Evolutionary conservation across 768 basidiomycete genomes (phyloP).

Genomic region (Psilocybe cubensis): DNA sequence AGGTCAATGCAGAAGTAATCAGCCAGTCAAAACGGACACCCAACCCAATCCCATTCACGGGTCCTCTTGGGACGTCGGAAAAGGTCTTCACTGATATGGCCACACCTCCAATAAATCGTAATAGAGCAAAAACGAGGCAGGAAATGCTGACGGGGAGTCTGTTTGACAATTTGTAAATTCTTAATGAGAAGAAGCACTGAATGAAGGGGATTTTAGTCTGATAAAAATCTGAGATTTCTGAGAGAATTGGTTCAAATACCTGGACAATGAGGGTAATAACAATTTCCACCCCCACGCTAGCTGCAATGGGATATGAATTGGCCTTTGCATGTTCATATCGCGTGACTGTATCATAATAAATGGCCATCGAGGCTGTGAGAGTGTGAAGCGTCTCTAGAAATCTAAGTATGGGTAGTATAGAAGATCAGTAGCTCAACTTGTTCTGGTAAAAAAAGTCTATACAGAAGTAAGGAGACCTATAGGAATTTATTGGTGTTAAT

Average conservation of each 20-base stretch:
- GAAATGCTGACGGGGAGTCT: not conserved
- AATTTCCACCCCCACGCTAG: slow-evolving; percentile 11
- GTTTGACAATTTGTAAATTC: slow-evolving; percentile 12
- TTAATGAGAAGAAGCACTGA: slow-evolving; percentile 16
- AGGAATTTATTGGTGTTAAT: not conserved
- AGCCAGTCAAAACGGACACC: slow-evolving; percentile 12
- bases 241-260: slow-evolving; percentile 1
- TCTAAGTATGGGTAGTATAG: no score
- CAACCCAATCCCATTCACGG: slow-evolving; percentile 7
- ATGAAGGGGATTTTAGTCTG: not conserved
- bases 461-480: slow-evolving; percentile 8
- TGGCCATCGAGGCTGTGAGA: slow-evolving; percentile 9
- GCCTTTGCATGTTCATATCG: slow-evolving; percentile 9
- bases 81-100: slow-evolving; percentile 9
- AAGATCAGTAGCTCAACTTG: no score
- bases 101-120: slow-evolving; percentile 11
- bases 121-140: slow-evolving; percentile 1
- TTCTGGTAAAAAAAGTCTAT: not conserved
- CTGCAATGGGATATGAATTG: slow-evolving; percentile 19
- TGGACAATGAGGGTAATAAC: slow-evolving; percentile 19
- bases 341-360: slow-evolving; percentile 22
- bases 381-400: slow-evolving; percentile 18
- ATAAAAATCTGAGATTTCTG: not conserved
- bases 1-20: slow-evolving; percentile 9
- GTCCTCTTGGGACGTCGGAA: slow-evolving; percentile 15